These are phyloP conservation scores for Agastache rugosa DNA, from an alignment of 257 asterid genomes.

Conservation along the genomic window DNA sequence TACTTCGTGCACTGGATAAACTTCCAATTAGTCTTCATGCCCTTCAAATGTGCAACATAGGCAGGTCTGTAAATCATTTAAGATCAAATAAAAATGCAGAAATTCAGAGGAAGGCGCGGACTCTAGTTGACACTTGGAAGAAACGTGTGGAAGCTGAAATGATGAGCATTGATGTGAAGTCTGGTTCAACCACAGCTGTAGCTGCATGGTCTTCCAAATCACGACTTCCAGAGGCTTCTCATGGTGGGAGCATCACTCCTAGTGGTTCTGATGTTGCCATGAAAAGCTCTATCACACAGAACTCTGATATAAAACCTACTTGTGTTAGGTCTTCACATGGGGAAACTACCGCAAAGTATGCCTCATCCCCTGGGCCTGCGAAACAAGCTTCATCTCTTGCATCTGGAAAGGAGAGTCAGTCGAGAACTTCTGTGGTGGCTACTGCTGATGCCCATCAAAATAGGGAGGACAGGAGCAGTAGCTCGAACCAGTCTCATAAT, in stretches of 20 bases:
- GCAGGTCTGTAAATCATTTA: constrained; percentile 90
- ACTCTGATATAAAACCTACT: constrained; percentile 59
- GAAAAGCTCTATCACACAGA: constrained; percentile 62
- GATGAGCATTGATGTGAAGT: constrained; percentile 66
- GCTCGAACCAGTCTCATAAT: constrained; percentile 79
- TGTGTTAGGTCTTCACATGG: constrained; percentile 61
- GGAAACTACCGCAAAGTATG: constrained; percentile 58
- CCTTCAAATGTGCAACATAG: constrained; percentile 87
- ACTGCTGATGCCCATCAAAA: constrained; percentile 54
- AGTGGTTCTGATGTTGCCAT: constrained; percentile 66
- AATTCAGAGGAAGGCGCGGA: constrained; percentile 83
- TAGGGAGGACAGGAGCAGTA: constrained; percentile 81
- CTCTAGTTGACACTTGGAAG: constrained; percentile 94
- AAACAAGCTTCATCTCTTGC: constrained; percentile 59
- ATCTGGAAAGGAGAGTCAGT: constrained; percentile 65
- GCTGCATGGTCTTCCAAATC: constrained; percentile 74
- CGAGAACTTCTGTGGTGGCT: constrained; percentile 47
- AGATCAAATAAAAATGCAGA: constrained; percentile 81
- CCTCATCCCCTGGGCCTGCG: constrained; percentile 64
- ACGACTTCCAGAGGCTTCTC: constrained; percentile 70
- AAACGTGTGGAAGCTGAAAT: constrained; percentile 96
- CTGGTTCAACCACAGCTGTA: constrained; percentile 56
- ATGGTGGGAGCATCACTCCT: constrained; percentile 54
- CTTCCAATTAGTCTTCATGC: constrained; percentile 90
- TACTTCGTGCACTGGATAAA: constrained; percentile 91